These are phyloP conservation scores for Niveomyces coronatus DNA, from an alignment of 2,329 filamentous ascomycete species.

Conservation along the genomic window DNA sequence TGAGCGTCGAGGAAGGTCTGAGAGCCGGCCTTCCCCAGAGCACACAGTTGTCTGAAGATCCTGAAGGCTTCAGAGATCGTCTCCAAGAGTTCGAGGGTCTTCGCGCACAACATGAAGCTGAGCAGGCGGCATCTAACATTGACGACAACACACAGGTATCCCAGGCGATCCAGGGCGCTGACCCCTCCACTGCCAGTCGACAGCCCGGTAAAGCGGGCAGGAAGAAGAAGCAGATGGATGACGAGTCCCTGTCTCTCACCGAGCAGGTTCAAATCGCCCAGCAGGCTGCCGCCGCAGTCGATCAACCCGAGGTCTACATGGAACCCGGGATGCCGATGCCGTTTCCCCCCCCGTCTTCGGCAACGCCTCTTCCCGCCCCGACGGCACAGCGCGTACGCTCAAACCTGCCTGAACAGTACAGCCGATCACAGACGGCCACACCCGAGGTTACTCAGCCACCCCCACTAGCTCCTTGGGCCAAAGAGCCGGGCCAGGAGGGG, in stretches of 20 bases:
- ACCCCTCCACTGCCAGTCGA: constrained; percentile 2
- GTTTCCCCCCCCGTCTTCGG: constrained; percentile 60
- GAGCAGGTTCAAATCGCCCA: constrained; percentile 76
- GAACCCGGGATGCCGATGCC: constrained; percentile 62
- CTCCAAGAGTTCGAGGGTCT: constrained; percentile 76
- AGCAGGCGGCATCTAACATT: constrained; percentile 28
- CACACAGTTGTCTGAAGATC: constrained; percentile 41
- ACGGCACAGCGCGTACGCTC: constrained; percentile 77
- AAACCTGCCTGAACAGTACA: constrained; percentile 67
- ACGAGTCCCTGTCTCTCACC: constrained; percentile 53
- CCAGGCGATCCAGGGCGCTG: constrained; percentile 11
- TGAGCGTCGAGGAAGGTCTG: constrained; percentile 26
- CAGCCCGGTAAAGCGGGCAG: constrained; percentile 13
- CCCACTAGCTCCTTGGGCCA: constrained; percentile 89
- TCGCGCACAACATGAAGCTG: constrained; percentile 59
- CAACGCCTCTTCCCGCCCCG: constrained; percentile 77
- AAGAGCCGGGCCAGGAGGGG: constrained; percentile 59
- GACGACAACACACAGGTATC: constrained; percentile 17
- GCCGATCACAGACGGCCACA: constrained; percentile 66
- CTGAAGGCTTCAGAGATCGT: constrained; percentile 56
- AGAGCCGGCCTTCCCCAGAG: constrained; percentile 39
- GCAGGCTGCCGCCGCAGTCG: constrained; percentile 32
- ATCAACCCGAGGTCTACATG: constrained; percentile 43
- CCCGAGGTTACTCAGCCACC: constrained; percentile 53
- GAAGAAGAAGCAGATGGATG: constrained; percentile 23